These are phyloP conservation scores for Helenozyma baotianmanensis DNA, from an alignment of 805 yeast species.

Conservation along the genomic window DNA sequence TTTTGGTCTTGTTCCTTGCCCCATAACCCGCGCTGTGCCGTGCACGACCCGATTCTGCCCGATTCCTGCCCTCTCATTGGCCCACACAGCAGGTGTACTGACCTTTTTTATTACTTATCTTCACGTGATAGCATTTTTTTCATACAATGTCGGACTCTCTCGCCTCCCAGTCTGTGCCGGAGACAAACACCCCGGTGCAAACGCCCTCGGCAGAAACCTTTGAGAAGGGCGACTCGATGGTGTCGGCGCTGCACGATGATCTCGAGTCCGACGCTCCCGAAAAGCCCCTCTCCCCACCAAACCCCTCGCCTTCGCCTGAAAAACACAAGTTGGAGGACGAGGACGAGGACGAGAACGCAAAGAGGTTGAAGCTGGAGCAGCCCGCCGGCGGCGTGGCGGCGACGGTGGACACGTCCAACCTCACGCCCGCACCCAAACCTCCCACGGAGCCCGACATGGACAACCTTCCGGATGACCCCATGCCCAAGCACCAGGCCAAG, in stretches of 20 bases:
- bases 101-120: slow-evolving; percentile 1
- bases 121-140: slow-evolving; percentile 12
- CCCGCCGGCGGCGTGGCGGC: slow-evolving; percentile 5
- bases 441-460: slow-evolving; percentile 69
- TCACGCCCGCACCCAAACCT: slow-evolving; percentile 69
- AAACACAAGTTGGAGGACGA: slow-evolving; percentile 29
- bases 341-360: slow-evolving; percentile 15
- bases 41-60: slow-evolving; percentile 12
- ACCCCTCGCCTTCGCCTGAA: slow-evolving; percentile 41
- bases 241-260: slow-evolving; percentile 7
- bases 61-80: slow-evolving; percentile 5
- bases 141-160: slow-evolving; percentile 23
- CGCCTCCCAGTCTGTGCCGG: slow-evolving; percentile 19
- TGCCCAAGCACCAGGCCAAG: slow-evolving; percentile 80
- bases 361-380: slow-evolving; percentile 18
- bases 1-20: slow-evolving; percentile 10
- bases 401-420: slow-evolving; percentile 1
- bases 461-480: slow-evolving; percentile 60
- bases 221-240: slow-evolving; percentile 17
- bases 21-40: slow-evolving; percentile 9
- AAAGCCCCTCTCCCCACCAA: slow-evolving; percentile 42
- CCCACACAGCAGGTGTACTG: neutral
- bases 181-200: slow-evolving; percentile 36
- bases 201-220: slow-evolving; percentile 34
- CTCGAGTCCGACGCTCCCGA: slow-evolving; percentile 19